Conservation (phyloP, 257 asterid species). For the Lycium ferocissimum region DNA sequence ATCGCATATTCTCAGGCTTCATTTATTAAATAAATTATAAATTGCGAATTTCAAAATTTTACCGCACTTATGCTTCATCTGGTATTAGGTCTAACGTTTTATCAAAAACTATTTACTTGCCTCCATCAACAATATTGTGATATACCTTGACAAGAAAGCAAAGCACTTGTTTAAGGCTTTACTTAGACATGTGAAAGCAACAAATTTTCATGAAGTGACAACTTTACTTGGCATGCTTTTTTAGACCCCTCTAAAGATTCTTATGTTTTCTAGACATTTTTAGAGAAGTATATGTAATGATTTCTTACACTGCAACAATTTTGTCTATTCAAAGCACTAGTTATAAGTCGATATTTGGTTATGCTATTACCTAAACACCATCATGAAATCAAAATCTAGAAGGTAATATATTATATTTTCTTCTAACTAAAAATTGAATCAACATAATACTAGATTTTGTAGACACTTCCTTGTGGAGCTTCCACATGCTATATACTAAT, state of each 20-base stretch:
- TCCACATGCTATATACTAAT: conserved; percentile 4
- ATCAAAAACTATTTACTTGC: too few relatives aligned
- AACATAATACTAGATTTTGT: conserved; percentile 15
- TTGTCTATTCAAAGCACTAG: not conserved
- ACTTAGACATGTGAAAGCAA: too few relatives aligned
- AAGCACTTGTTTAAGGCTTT: too few relatives aligned
- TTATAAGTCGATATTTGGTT: not conserved
- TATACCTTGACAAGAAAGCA: too few relatives aligned
- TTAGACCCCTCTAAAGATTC: not conserved
- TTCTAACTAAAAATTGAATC: not conserved
- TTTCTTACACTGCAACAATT: not conserved
- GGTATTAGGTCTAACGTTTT: too few relatives aligned
- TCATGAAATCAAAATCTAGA: too few relatives aligned
- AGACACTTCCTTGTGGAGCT: not conserved
- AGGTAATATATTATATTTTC: not conserved
- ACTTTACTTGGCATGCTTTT: not conserved
- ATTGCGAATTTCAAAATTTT: too few relatives aligned
- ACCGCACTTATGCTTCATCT: too few relatives aligned
- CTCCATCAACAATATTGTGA: too few relatives aligned
- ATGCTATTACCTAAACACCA: not conserved
- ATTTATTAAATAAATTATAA: too few relatives aligned
- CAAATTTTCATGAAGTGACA: too few relatives aligned
- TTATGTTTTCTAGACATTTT: not conserved
- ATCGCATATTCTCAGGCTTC: too few relatives aligned
- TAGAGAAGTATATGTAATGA: not conserved